Percentiles rank a stretch among this genome's conserved stretches.
phyloP scores from a whole-genome alignment of 1,139 yeast genomes.

The Meyerozyma athensensis region DNA sequence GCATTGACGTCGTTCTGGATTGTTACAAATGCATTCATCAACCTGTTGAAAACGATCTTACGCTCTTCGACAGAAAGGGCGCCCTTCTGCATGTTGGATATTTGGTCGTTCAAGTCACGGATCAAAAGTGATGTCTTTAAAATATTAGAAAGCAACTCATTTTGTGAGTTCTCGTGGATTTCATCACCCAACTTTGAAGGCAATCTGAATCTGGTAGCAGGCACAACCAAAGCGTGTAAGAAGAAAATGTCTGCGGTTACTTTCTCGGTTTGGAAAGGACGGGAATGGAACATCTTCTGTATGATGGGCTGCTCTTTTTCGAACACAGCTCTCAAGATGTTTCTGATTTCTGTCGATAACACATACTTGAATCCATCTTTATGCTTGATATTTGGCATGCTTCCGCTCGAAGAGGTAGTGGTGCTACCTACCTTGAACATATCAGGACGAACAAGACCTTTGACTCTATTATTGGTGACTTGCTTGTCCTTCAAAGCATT shows the following conservation, averaged over 20 bases:
- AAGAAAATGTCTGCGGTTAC: conserved; percentile 87
- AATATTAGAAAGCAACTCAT: conserved; percentile 77
- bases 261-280: conserved; percentile 51
- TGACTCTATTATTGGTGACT: conserved; percentile 71
- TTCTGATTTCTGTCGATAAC: conserved; percentile 80
- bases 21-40: conserved; percentile 93
- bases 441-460: conserved; percentile 71
- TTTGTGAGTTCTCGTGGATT: conserved; percentile 90
- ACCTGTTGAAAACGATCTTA: conserved; percentile 73
- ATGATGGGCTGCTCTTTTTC: conserved; percentile 61
- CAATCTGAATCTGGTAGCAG: conserved; percentile 93
- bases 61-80: conserved; percentile 64
- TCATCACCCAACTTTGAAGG: conserved; percentile 98
- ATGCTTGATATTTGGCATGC: conserved; percentile 44
- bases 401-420: conserved; percentile 15
- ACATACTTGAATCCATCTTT: conserved; percentile 79
- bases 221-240: conserved; percentile 81
- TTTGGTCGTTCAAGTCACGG: conserved; percentile 83
- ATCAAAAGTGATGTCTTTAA: conserved; percentile 76
- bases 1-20: conserved; percentile 94
- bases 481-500: conserved; percentile 80
- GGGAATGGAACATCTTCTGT: conserved; percentile 66
- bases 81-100: conserved; percentile 57
- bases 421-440: conserved; percentile 41
- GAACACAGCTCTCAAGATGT: conserved; percentile 71